Conservation (phyloP, 768 basidiomycete genomes). For the Rhodotorula sphaerocarpa region DNA sequence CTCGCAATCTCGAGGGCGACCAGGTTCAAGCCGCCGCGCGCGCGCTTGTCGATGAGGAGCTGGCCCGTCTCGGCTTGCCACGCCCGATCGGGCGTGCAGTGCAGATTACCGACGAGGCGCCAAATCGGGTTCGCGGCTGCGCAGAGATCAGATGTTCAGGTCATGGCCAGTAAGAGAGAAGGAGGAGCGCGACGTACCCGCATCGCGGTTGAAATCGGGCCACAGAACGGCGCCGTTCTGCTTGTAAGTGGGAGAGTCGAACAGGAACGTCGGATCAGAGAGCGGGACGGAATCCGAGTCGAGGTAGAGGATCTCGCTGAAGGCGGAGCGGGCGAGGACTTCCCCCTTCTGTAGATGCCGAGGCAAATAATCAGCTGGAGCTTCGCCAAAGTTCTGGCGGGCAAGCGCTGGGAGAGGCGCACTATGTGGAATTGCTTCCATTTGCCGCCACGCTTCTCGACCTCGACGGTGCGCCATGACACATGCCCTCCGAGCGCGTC, state of each 20-base stretch:
- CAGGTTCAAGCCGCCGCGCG: slow-evolving; percentile 45
- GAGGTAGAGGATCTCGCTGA: slow-evolving; percentile 46
- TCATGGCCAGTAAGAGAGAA: background rate
- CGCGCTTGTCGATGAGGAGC: slow-evolving; percentile 47
- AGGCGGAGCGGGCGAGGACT: slow-evolving; percentile 33
- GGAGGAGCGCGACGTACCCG: slow-evolving; percentile 28
- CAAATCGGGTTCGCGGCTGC: slow-evolving; percentile 48
- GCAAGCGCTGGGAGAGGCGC: no score
- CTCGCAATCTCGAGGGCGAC: slow-evolving; percentile 45
- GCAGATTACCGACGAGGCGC: slow-evolving; percentile 42
- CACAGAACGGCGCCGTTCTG: slow-evolving; percentile 45
- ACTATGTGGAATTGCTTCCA: slow-evolving; percentile 43
- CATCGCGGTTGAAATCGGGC: slow-evolving; percentile 48
- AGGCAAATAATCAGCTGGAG: background rate
- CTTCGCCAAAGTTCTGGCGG: no score
- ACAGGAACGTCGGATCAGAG: slow-evolving; percentile 45
- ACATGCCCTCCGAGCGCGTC: slow-evolving; percentile 40
- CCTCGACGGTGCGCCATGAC: slow-evolving; percentile 38
- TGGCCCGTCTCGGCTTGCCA: slow-evolving; percentile 46
- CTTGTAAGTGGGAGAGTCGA: slow-evolving; percentile 42
- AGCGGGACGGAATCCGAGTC: slow-evolving; percentile 47
- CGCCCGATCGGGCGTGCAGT: slow-evolving; percentile 40
- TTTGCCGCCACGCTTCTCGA: slow-evolving; percentile 3
- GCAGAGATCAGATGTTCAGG: background rate
- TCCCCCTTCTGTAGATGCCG: slow-evolving; percentile 19